A percentile compares a stretch with the other conserved stretches of the same genome.
These are phyloP conservation scores for Solanum phureja DNA, from an alignment of 257 asterid species.

Conservation along the genomic window DNA sequence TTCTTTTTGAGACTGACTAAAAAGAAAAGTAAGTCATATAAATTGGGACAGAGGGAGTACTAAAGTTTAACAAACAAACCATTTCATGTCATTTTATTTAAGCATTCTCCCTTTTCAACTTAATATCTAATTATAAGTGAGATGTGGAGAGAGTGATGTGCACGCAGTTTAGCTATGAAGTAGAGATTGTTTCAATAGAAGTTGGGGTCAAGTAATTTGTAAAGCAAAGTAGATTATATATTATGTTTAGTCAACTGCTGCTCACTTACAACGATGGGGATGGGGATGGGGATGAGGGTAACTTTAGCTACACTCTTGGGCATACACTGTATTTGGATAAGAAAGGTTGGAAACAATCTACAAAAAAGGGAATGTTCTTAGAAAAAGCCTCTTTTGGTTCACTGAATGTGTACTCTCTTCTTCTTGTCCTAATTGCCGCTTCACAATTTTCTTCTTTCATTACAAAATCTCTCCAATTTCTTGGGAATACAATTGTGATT, in stretches of 20 bases:
- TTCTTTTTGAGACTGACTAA: too few relatives aligned
- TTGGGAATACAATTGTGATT: conserved; percentile 3
- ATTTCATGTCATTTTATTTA: neutral
- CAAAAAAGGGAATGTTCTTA: conserved; percentile 7
- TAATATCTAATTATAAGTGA: too few relatives aligned
- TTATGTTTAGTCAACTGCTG: neutral
- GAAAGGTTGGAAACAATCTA: neutral
- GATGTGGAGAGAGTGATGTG: too few relatives aligned
- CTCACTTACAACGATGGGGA: conserved; percentile 1
- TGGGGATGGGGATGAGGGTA: neutral
- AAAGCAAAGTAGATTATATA: neutral
- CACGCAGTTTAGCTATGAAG: too few relatives aligned
- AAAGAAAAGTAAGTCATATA: too few relatives aligned
- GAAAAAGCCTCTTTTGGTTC: neutral
- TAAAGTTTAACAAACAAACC: too few relatives aligned
- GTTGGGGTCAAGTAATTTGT: neutral
- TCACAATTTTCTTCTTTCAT: neutral
- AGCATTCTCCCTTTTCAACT: neutral
- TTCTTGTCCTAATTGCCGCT: neutral
- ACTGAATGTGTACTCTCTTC: neutral
- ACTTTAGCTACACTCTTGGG: neutral
- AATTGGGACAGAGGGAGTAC: too few relatives aligned
- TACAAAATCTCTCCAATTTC: neutral
- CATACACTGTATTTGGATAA: conserved; percentile 5
- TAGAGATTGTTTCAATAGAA: too few relatives aligned